Evolutionary conservation across 805 yeast genomes (phyloP), one percentile per base, ranked within the genome.

Genomic region (Ogataea pilisensis): DNA sequence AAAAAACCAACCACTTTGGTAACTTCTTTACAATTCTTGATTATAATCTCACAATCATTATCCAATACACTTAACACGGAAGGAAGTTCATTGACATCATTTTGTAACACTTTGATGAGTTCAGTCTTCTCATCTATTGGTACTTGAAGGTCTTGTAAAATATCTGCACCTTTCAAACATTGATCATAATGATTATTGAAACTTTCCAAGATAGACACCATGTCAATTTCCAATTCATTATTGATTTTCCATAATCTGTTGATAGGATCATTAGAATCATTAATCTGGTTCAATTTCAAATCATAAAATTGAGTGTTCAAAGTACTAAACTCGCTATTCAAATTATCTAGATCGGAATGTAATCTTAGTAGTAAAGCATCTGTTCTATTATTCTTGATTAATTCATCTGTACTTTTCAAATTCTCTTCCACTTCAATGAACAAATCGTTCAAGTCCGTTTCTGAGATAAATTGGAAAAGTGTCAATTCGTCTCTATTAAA

Each of bases 151-250:
- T 64, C 55, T 18, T 58, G 53, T n/a, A 72, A 61, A 6, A 66
- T 45, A 4, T 63, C 61, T 3, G 65, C 54, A 8, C 77, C 84
- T 45, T 74, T 64, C 11, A 65, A 51, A 50, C 95, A 85, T 55
- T 85, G 88, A 59, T 89, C 96, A 53, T 80, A 87, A 63, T 89
- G 96, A 39, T 76, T 77, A 9, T 95, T 82, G 35, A 89, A 65
- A 53, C 89, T 77, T 41, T 78, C 80, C 26, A 90, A 64, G 14
- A 83, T 66, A 2, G 74, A 70, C 1, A 86, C 95, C 61, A 87
- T 70, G 39, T 84, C 93, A 43, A 72, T 70, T 39, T 87, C 95
- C 36, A 78, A 54, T 2, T 68, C 65, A 13, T 62, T 51, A 45
- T 75, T 78, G 39, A 74, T 76, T 2, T 53, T 54, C 17, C 68